Evolutionary conservation across 2,329 filamentous ascomycete species (phyloP), one percentile per base, ranked within the genome.

Genomic region (Stagonosporopsis vannaccii): DNA sequence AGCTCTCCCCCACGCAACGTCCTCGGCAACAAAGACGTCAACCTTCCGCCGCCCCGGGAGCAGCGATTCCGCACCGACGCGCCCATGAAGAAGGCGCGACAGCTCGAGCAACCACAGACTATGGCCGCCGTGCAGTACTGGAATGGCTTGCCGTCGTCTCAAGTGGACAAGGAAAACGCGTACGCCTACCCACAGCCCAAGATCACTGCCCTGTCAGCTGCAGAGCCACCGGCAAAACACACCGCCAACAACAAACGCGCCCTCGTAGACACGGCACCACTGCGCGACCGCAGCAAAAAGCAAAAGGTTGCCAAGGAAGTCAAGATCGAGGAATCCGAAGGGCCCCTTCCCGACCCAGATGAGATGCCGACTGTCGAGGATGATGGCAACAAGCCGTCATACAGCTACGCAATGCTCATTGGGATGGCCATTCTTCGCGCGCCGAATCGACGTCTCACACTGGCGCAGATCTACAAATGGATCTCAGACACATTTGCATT

Each of bases 381-480:
- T 71, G 92, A 97, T 72, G 94, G 93, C 67, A 82, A 83, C 51
- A 98, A 99, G 75, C 95, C 95, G 6, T 85, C 87, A 5, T 92
- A 94, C 77, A 98, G 93, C 79, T 99, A 99, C 74, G 94, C 95
- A 19, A 90, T 90, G 66, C 84, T 99, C 66, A 98, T 98, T 63
- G 95, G 91, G 72, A 97, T 97, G 93, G 92, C 95, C 47, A 97
- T 99, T 67, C 82, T 98, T 20, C 88, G 93, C 60, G 91, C 95
- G 4, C 89, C 90, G 12, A 87, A 89, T 59, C 88, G 92, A 58
- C 89, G 91, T 48, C 82, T 98, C 60, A 98, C 95, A 1, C 84
- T 99, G 17, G 88, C 92, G 23, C 92, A 97, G 76, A 99, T 99
- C 66, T 99, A 98, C 84, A 97, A 96, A 74, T 99, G 95, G 94